Evolutionary conservation across 257 asterid genomes (phyloP), one percentile per base, ranked within the genome.

Genomic region (Solanum acaule): DNA sequence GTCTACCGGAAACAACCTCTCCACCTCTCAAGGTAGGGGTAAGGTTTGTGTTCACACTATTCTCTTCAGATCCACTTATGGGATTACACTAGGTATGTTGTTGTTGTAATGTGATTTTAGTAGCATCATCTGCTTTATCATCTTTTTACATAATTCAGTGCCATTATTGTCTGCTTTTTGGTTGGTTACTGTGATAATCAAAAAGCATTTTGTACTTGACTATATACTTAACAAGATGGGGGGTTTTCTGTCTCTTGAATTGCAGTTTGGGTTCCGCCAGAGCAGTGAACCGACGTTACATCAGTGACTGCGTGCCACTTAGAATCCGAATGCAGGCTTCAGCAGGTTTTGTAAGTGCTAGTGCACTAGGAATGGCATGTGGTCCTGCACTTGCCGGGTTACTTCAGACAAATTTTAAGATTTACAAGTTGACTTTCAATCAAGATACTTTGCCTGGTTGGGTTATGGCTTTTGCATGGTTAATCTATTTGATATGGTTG

Each of bases 281-380:
- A 90, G 99, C 99, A 42, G 99, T 97, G 72, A 97, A 97, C 85
- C 94, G 99, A 70, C 96, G 99, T 78, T 96, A 97, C 90, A 96
- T 97, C 89, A 97, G 99, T 76, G 99, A 96, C 90, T 95, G 99
- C 22, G 99, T 97, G 88, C 99, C 99, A 44, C 96, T 95, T 83
- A 97, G 92, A 91, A 93, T 92, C 88, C 96, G 99, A 34, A 93
- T 97, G 99, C 96, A 96, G 90, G 99, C 99, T 68, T 97, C 99
- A n/a, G 99, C 99, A 42, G 99, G 95, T 86, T 97, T 97, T 86
- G 99, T 97, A 88, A 97, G 99, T 92, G 99, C 99, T 44, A 96
- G 99, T 93, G 99, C 99, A 86, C 94, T 96, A 87, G 99, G 99
- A 92, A 97, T 97, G 99, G 99, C 99, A 29, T 94, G 98, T 92